Percentiles rank a stretch among this genome's conserved stretches.
phyloP scores from a whole-genome alignment of 2,329 filamentous ascomycete genomes.

The Botryotinia globosa region DNA sequence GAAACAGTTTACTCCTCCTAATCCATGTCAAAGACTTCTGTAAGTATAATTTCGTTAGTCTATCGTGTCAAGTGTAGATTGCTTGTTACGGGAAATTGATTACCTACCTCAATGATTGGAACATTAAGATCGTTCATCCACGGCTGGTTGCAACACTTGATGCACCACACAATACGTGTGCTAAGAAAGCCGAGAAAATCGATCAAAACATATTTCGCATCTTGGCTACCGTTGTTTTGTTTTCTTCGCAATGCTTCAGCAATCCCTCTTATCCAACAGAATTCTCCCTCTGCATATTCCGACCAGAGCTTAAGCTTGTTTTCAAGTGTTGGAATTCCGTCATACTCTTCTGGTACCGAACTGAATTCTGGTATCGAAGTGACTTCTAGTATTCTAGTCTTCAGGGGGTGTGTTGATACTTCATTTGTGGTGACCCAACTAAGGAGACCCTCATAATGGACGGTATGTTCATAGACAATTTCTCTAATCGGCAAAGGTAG shows the following conservation, averaged over 20 bases:
- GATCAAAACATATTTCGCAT: neutral
- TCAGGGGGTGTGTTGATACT: rapidly evolving
- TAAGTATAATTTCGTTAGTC: neutral
- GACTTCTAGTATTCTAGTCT: no score
- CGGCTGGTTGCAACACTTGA: neutral
- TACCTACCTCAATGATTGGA: neutral
- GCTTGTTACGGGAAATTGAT: no score
- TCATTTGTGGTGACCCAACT: neutral
- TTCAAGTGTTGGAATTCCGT: no score
- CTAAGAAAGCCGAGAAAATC: neutral
- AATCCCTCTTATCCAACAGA: constrained; percentile 2
- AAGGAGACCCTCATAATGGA: neutral
- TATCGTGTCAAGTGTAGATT: no score
- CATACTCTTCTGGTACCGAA: no score
- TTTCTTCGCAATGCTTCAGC: neutral
- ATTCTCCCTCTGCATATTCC: no score
- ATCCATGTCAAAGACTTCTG: constrained; percentile 6
- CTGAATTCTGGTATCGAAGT: no score
- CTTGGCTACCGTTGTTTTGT: neutral
- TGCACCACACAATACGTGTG: neutral
- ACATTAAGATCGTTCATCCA: neutral
- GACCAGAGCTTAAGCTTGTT: no score
- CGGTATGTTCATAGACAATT: neutral
- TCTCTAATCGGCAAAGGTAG: neutral
- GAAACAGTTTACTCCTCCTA: neutral